phyloP scores from a whole-genome alignment of 306 rosid species.

The Glycine tomentella region DNA sequence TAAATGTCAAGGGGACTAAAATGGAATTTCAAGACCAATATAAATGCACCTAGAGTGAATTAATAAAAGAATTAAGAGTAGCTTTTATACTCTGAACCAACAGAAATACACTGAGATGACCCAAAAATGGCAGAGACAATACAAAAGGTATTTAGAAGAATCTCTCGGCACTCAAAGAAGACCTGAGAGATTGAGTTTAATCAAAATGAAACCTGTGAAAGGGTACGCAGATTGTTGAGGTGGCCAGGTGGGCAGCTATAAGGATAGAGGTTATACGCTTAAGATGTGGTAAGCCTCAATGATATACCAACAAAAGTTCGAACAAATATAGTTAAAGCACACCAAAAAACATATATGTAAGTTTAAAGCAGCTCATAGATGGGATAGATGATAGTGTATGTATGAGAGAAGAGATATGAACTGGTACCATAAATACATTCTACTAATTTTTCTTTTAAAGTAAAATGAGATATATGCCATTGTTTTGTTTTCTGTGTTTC shows the following conservation, averaged over 20 bases:
- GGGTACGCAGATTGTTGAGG: constrained; percentile 12
- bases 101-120: background rate
- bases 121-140: background rate
- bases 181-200: constrained; percentile 21
- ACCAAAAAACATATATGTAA: background rate
- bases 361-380: background rate
- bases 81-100: constrained; percentile 13
- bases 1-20: background rate
- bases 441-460: background rate
- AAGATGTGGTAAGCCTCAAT: constrained; percentile 6
- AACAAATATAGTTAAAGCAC: constrained; percentile 3
- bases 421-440: background rate
- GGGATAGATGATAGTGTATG: background rate
- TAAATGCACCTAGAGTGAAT: constrained; percentile 14
- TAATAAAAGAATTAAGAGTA: background rate
- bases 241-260: background rate
- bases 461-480: constrained; percentile 4
- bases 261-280: constrained; percentile 3
- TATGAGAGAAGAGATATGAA: constrained; percentile 24
- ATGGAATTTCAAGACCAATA: constrained; percentile 5
- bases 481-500: constrained; percentile 20
- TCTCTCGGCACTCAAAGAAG: background rate
- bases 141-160: constrained; percentile 5
- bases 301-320: constrained; percentile 2
- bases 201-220: constrained; percentile 1